Evolutionary conservation across 305 asterid species (phyloP).

Genomic region (Caryopteris hybrid): DNA sequence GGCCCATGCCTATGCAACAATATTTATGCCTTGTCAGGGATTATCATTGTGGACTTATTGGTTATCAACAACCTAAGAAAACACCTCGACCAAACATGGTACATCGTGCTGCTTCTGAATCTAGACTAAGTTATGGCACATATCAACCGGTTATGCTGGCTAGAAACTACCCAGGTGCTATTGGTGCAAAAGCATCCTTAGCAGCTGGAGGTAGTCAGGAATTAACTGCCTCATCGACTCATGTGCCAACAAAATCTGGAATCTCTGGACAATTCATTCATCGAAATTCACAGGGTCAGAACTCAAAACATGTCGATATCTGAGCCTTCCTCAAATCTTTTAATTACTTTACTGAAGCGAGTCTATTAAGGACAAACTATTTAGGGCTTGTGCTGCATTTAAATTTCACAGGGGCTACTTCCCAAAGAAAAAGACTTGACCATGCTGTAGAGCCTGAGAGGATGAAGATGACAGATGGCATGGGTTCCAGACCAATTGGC

Average conservation of each 20-base stretch:
- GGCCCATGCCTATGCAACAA: conserved; percentile 11
- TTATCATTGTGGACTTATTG: conserved; percentile 49
- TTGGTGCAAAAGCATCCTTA: conserved; percentile 24
- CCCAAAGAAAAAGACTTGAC: conserved; percentile 50
- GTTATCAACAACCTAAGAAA: conserved; percentile 38
- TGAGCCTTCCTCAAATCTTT: conserved; percentile 3
- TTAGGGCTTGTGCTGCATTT: conserved; percentile 5
- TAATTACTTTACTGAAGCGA: not conserved
- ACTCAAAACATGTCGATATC: not conserved
- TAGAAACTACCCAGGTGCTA: conserved; percentile 25
- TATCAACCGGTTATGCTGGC: conserved; percentile 43
- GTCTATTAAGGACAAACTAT: conserved; percentile 4
- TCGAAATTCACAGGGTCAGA: conserved; percentile 31
- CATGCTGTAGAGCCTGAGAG: conserved; percentile 38
- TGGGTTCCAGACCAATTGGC: conserved; percentile 21
- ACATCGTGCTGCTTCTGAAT: conserved; percentile 27
- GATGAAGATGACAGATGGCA: conserved; percentile 32
- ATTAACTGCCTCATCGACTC: conserved; percentile 13
- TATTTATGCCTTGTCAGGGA: conserved; percentile 46
- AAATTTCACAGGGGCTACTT: conserved; percentile 29
- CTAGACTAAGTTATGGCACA: conserved; percentile 24
- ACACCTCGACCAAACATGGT: conserved; percentile 26
- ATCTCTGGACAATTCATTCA: conserved; percentile 15
- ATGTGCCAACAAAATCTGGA: conserved; percentile 13
- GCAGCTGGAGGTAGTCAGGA: conserved; percentile 30